Evolutionary conservation across 352 stramenopile species (phyloP).

Genomic region (Phytophthora vignae): DNA sequence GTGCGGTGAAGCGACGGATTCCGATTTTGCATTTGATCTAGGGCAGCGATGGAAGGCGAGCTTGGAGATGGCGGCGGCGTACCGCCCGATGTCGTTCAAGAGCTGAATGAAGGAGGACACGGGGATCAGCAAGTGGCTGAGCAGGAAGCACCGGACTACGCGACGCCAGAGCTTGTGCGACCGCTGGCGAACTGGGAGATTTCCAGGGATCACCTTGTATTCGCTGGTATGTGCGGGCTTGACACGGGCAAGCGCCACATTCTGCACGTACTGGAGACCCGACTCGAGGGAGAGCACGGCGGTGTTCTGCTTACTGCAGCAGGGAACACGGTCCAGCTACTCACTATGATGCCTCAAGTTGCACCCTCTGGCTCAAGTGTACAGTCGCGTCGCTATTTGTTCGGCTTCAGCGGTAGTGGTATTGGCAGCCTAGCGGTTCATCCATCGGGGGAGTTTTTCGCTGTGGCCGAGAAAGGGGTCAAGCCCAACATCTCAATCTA

Average conservation of each 20-base stretch:
- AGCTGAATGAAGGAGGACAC: slow-evolving; percentile 5
- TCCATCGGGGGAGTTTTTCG: slow-evolving; percentile 76
- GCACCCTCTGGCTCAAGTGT: slow-evolving; percentile 32
- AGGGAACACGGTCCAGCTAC: slow-evolving; percentile 79
- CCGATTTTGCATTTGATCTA: no score
- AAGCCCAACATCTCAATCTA: slow-evolving; percentile 92
- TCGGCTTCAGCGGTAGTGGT: slow-evolving; percentile 72
- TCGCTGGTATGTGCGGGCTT: slow-evolving; percentile 65
- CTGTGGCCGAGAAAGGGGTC: slow-evolving; percentile 89
- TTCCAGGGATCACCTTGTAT: slow-evolving; percentile 76
- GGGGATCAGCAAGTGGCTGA: slow-evolving; percentile 7
- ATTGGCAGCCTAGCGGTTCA: slow-evolving; percentile 81
- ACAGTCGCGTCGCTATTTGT: slow-evolving; percentile 57
- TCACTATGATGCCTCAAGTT: slow-evolving; percentile 52
- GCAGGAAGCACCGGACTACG: slow-evolving; percentile 35
- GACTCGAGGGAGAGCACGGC: slow-evolving; percentile 43
- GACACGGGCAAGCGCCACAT: slow-evolving; percentile 76
- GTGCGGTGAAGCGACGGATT: no score
- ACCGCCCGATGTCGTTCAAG: background rate
- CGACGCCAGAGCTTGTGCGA: slow-evolving; percentile 46
- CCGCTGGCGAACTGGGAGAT: slow-evolving; percentile 76
- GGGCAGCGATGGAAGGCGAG: slow-evolving; percentile 16
- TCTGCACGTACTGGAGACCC: slow-evolving; percentile 70
- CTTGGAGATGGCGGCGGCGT: slow-evolving; percentile 7
- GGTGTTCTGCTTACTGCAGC: slow-evolving; percentile 69